Evolutionary conservation across 352 stramenopile species (phyloP), one percentile per base, ranked within the genome.

Genomic region (Globisporangium heterothallicum): DNA sequence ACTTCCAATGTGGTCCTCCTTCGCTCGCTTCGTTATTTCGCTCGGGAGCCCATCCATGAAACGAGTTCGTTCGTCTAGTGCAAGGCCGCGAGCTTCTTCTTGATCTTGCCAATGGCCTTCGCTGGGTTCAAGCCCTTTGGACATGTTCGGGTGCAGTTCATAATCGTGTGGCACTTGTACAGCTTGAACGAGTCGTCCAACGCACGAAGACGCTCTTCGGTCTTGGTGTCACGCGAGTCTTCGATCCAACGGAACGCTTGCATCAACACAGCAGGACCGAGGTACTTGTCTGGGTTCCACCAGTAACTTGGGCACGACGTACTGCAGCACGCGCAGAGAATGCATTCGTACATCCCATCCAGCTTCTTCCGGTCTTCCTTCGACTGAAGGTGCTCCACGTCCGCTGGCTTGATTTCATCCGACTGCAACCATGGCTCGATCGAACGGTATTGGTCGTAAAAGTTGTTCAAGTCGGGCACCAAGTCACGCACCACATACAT

Each of bases 331-430:
- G 97, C 97, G 74, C 97, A 99, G 18, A 99, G 83, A 60, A 99
- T 99, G 76, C 97, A 99, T 82, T 99, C 97, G 74, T 99, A 99
- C 96, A 99, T 99, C 58, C 97, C 97, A 70, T 99, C 97, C 8
- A 99, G 79, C 72, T 99, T 99, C 80, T 98, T 97, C 53, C 97
- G 88, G 80, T 99, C 97, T 50, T 98, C 88, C 49, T 96, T 94
- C 46, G 81, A 94, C 67, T 94, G 82, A 42, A 93, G 50, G 66
- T 92, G 81, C 66, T 95, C 83, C 29, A 87, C 70, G 56, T 97
- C 96, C 35, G 82, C 65, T 13, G 85, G 65, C 58, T 97, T 97
- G 22, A 84, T 71, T 52, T 86, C 74, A 54, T 94, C 84, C 63
- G 88, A 97, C 72, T 99, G 94, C 49, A 99, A 88, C 96, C 96